These are phyloP conservation scores for Aureobasidium sp. DNA, from an alignment of 2,329 filamentous ascomycete species.

Conservation along the genomic window DNA sequence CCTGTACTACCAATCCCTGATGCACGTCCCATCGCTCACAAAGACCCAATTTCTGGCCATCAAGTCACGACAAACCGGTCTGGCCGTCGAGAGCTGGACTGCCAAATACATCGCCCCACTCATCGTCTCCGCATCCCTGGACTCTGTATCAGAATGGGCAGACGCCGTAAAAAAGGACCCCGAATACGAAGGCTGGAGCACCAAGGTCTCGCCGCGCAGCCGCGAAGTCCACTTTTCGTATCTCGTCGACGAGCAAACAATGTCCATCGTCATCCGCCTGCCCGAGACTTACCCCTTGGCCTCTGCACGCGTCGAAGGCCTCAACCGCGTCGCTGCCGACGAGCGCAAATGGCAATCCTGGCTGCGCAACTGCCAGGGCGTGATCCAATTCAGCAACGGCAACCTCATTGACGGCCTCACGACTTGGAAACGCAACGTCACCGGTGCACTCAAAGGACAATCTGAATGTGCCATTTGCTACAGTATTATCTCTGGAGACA, in stretches of 20 bases:
- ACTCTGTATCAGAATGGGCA: constrained; percentile 63
- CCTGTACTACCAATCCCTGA: constrained; percentile 75
- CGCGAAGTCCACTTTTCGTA: constrained; percentile 79
- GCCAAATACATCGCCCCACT: constrained; percentile 70
- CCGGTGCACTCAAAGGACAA: constrained; percentile 83
- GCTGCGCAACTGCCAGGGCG: constrained; percentile 80
- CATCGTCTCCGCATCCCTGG: constrained; percentile 58
- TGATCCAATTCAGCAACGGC: constrained; percentile 88
- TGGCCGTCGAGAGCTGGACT: constrained; percentile 77
- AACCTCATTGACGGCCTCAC: constrained; percentile 80
- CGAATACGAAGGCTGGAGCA: constrained; percentile 48
- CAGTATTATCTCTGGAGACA: constrained; percentile 81
- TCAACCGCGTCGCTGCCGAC: constrained; percentile 78
- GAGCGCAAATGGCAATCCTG: constrained; percentile 91
- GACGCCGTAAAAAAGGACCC: constrained; percentile 31
- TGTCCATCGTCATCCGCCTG: constrained; percentile 73
- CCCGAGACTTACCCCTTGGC: constrained; percentile 79
- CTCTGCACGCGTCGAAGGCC: constrained; percentile 64
- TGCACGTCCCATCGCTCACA: constrained; percentile 68
- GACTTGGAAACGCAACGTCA: constrained; percentile 80
- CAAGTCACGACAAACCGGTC: constrained; percentile 69
- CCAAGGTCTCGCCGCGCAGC: constrained; percentile 66
- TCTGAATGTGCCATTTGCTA: constrained; percentile 97
- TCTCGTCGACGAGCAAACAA: constrained; percentile 78
- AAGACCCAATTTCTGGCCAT: constrained; percentile 80